These are phyloP conservation scores for Microcyclospora pomicola DNA, from an alignment of 2,329 filamentous ascomycete species.

Conservation along the genomic window DNA sequence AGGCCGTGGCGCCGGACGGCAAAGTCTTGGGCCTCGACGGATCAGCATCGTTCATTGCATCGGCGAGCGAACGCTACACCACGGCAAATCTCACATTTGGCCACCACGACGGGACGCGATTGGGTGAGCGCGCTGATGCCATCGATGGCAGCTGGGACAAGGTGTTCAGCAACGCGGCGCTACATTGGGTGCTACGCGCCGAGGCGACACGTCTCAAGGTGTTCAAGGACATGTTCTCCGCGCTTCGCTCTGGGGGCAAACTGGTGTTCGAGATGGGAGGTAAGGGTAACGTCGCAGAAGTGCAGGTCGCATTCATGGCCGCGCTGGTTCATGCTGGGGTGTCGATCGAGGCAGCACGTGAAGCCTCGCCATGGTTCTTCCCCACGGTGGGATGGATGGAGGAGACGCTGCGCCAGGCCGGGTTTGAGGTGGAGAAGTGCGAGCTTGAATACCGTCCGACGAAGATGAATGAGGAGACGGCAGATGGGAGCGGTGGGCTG, in stretches of 20 bases:
- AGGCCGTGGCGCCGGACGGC: slow-evolving; percentile 8
- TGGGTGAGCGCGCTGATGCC: slow-evolving; percentile 12
- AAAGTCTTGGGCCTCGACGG: slow-evolving; percentile 27
- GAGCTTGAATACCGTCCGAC: slow-evolving; percentile 56
- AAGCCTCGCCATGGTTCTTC: slow-evolving; percentile 56
- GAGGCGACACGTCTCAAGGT: slow-evolving; percentile 29
- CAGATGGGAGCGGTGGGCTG: slow-evolving; percentile 35
- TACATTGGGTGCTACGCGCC: slow-evolving; percentile 38
- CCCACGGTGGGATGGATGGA: slow-evolving; percentile 48
- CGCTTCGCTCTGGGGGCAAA: slow-evolving; percentile 41
- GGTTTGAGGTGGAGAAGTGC: slow-evolving; percentile 32
- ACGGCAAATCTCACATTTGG: slow-evolving; percentile 15
- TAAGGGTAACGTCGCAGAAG: slow-evolving; percentile 52
- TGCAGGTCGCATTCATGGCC: slow-evolving; percentile 43
- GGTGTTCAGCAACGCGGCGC: slow-evolving; percentile 30
- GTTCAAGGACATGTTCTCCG: slow-evolving; percentile 40
- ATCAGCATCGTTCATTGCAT: slow-evolving; percentile 26
- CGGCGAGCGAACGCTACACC: slow-evolving; percentile 17
- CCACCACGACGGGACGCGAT: slow-evolving; percentile 20
- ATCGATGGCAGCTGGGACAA: slow-evolving; percentile 22
- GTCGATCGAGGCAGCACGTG: slow-evolving; percentile 35
- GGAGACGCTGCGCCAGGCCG: slow-evolving; percentile 23
- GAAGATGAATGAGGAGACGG: slow-evolving; percentile 25
- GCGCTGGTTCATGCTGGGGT: slow-evolving; percentile 39
- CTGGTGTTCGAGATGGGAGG: slow-evolving; percentile 62